A percentile compares a stretch with the other conserved stretches of the same genome.
phyloP scores from a whole-genome alignment of 2,329 filamentous ascomycete genomes.

The Metarhizium robertsii region DNA sequence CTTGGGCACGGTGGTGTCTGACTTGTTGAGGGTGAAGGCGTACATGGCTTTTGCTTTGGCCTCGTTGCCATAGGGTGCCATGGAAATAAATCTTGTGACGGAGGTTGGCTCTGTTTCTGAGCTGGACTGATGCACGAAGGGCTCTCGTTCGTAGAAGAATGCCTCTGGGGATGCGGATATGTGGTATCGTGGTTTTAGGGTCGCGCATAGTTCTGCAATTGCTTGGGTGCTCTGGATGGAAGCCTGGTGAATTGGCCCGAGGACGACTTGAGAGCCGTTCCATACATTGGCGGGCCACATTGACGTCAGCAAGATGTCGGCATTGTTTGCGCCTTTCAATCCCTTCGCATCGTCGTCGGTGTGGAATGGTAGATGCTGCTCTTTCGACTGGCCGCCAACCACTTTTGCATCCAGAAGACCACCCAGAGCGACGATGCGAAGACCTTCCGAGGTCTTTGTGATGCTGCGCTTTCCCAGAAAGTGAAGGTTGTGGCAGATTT shows the following conservation, averaged over 20 bases:
- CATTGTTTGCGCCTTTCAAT: slow-evolving; percentile 64
- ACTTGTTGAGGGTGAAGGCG: slow-evolving; percentile 62
- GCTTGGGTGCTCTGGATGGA: slow-evolving; percentile 50
- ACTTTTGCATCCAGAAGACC: slow-evolving; percentile 58
- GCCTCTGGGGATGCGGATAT: slow-evolving; percentile 57
- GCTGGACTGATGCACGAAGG: slow-evolving; percentile 63
- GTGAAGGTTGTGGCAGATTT: slow-evolving; percentile 82
- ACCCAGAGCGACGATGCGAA: slow-evolving; percentile 80
- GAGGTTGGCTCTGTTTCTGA: slow-evolving; percentile 39
- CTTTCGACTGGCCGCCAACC: slow-evolving; percentile 53
- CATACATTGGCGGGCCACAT: slow-evolving; percentile 74
- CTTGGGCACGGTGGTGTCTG: slow-evolving; percentile 53
- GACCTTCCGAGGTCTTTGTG: slow-evolving; percentile 81
- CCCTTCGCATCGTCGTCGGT: slow-evolving; percentile 66
- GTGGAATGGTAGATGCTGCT: slow-evolving; percentile 70
- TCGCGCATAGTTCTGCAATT: slow-evolving; percentile 67
- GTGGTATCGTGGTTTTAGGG: slow-evolving; percentile 86
- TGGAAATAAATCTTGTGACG: slow-evolving; percentile 82
- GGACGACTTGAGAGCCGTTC: slow-evolving; percentile 53
- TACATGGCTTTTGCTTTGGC: slow-evolving; percentile 75
- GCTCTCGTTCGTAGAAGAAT: slow-evolving; percentile 83
- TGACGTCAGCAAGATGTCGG: slow-evolving; percentile 80
- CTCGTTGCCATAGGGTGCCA: slow-evolving; percentile 68
- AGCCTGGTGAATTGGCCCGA: slow-evolving; percentile 43
- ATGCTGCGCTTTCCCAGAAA: slow-evolving; percentile 81